A percentile compares a stretch with the other conserved stretches of the same genome.
Evolutionary conservation across 805 yeast species (phyloP).

Genomic region (Zygosaccharomyces pseudorouxii): DNA sequence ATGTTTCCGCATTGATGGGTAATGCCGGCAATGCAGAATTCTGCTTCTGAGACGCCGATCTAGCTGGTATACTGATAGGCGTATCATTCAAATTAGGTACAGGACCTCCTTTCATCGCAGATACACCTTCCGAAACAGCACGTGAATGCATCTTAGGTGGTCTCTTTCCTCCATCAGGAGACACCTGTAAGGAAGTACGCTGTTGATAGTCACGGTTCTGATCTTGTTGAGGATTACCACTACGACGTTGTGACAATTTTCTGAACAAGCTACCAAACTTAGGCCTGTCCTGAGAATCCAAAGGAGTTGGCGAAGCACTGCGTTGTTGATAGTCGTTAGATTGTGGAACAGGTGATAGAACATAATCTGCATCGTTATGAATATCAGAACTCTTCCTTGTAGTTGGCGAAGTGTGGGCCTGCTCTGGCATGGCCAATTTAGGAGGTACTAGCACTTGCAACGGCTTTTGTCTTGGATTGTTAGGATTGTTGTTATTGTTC

Average conservation of each 20-base stretch:
- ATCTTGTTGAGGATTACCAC: conserved; percentile 15
- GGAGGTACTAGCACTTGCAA: conserved; percentile 35
- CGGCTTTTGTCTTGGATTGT: conserved; percentile 10
- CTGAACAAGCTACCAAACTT: conserved; percentile 35
- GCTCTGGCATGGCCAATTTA: conserved; percentile 44
- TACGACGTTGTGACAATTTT: conserved; percentile 34
- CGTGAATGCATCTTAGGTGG: conserved; percentile 30
- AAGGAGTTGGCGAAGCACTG: conserved; percentile 18
- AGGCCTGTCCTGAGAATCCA: conserved; percentile 23
- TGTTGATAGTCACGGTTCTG: conserved; percentile 12
- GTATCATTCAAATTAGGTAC: conserved; percentile 3
- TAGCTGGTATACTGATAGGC: conserved; percentile 18
- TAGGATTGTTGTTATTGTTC: conserved; percentile 9
- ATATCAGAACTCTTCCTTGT: conserved; percentile 28
- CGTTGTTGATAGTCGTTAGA: conserved; percentile 35
- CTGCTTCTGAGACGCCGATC: conserved; percentile 29
- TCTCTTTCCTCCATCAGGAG: conserved; percentile 7
- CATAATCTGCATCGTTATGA: conserved; percentile 24
- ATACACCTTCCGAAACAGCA: conserved; percentile 40
- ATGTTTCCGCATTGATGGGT: conserved; percentile 33
- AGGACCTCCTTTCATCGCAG: conserved; percentile 17
- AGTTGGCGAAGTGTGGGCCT: conserved; percentile 46
- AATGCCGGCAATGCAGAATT: conserved; percentile 32
- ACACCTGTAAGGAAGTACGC: conserved; percentile 13
- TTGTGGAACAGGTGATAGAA: conserved; percentile 35